These are phyloP conservation scores for Vigna radiata DNA, from an alignment of 306 rosid species.

Conservation along the genomic window DNA sequence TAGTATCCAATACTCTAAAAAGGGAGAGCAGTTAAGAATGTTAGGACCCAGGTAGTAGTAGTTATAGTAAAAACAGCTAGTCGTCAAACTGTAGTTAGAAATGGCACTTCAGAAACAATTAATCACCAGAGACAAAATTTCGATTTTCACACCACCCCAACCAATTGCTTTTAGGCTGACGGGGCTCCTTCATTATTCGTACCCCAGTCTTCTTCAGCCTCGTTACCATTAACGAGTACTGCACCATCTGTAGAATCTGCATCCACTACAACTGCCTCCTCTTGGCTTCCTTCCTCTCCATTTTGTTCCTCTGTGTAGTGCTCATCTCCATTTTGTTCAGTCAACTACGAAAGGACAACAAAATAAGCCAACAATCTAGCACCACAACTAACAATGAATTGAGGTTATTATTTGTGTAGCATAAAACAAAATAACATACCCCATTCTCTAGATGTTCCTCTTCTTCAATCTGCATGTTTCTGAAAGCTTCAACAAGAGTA, in stretches of 20 bases:
- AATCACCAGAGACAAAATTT: conserved; percentile 99
- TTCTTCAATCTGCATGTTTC: conserved; percentile 72
- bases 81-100: conserved; percentile 71
- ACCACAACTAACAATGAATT: conserved; percentile 33
- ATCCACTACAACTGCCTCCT: conserved; percentile 95
- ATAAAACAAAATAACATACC: conserved; percentile 48
- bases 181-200: conserved; percentile 97
- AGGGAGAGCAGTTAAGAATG: conserved; percentile 16
- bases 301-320: conserved; percentile 56
- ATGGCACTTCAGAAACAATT: conserved; percentile 89
- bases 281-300: conserved; percentile 92
- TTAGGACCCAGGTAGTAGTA: conserved; percentile 38
- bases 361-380: conserved; percentile 34
- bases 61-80: conserved; percentile 55
- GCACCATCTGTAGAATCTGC: conserved; percentile 97
- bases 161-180: conserved; percentile 97
- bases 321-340: conserved; percentile 56
- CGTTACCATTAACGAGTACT: conserved; percentile 86
- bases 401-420: not conserved
- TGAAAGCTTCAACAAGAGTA: conserved; percentile 89
- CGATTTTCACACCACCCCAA: conserved; percentile 94
- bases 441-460: conserved; percentile 89
- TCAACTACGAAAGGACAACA: conserved; percentile 44
- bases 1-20: conserved; percentile 38
- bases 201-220: conserved; percentile 99